Evolutionary conservation across 2,329 filamentous ascomycete species (phyloP), one percentile per base, ranked within the genome.

Genomic region (Colletotrichum euphorbiae): DNA sequence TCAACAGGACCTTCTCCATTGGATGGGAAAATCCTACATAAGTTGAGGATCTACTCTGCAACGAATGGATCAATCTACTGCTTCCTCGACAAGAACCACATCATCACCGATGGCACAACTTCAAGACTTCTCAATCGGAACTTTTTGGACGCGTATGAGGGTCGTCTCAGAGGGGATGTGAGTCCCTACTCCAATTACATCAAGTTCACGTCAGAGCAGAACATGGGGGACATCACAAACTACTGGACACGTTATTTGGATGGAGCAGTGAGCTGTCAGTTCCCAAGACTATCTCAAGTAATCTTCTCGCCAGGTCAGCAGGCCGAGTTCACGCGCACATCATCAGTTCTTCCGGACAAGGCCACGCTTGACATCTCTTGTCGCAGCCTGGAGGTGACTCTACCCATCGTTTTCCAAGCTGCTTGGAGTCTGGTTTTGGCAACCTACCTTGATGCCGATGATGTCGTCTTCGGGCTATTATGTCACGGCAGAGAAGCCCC

Each of bases 381-480:
- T 3, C 36, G 60, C 4, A 40, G 31, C 4, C 43, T 83, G 0
- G 89, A 89, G 15, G 83, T 91, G n/a, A 93, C 92, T 0, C 77
- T 96, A 11, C 93, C 97, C 76, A 89, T 91, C 2, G 86, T 89
- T 2, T 87, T 93, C 0, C 91, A 97, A 76, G 90, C 90, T 2
- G 87, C 92, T 2, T 98, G 94, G 94, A 85, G 91, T 2, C 84
- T 89, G 8, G 74, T 97, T 0, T 82, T 98, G 0, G 84, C 91
- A 0, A 87, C 89, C 0, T 97, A 97, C 73, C 85, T 90, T 12
- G 93, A 93, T 1, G 93, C 97, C 73, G 74, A 80, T 2, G 85
- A 85, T 4, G 89, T 96, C 0, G 90, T 90, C 0, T 97, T 96
- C 76, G 95, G 94, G 0, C 84, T 87, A 76, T 88, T 86, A 0